phyloP scores from a whole-genome alignment of 1,284 basidiomycete genomes.

The Cutaneotrichosporon sp. region DNA sequence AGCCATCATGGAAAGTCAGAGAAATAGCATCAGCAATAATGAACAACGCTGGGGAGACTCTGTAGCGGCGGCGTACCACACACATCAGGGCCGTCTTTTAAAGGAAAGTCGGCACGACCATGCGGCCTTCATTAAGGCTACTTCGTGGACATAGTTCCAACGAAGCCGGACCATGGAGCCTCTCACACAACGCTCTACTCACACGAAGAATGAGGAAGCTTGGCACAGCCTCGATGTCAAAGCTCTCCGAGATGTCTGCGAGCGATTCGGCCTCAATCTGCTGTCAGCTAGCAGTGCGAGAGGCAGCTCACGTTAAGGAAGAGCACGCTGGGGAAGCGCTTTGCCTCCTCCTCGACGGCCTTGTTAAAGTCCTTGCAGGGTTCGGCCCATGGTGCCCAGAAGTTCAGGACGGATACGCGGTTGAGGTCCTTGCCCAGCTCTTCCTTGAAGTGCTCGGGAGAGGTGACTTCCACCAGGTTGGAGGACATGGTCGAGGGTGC shows the following conservation, averaged over 20 bases:
- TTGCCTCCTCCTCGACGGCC: constrained; percentile 64
- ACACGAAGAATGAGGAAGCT: constrained; percentile 78
- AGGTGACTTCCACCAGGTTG: constrained; percentile 54
- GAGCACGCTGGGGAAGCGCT: constrained; percentile 63
- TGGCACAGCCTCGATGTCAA: constrained; percentile 87
- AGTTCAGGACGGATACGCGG: constrained; percentile 78
- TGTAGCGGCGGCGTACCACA: too few relatives aligned
- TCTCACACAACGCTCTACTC: too few relatives aligned
- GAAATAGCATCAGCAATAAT: background rate
- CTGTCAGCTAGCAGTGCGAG: background rate
- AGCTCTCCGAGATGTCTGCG: constrained; percentile 86
- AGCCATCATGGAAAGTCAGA: background rate
- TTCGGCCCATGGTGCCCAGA: constrained; percentile 89
- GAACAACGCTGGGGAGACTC: background rate
- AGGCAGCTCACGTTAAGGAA: constrained; percentile 62
- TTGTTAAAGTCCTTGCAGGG: constrained; percentile 84
- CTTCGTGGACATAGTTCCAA: too few relatives aligned
- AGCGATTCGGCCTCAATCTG: constrained; percentile 88
- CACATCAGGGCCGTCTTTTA: too few relatives aligned
- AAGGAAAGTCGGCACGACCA: too few relatives aligned
- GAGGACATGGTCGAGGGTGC: constrained; percentile 21
- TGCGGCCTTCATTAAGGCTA: too few relatives aligned
- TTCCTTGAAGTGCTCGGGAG: constrained; percentile 66
- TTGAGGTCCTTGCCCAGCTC: constrained; percentile 70
- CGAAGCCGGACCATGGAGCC: too few relatives aligned